Base-by-base conservation (phyloP, 805 yeast genomes). In the Teunomyces aglyptinius region DNA sequence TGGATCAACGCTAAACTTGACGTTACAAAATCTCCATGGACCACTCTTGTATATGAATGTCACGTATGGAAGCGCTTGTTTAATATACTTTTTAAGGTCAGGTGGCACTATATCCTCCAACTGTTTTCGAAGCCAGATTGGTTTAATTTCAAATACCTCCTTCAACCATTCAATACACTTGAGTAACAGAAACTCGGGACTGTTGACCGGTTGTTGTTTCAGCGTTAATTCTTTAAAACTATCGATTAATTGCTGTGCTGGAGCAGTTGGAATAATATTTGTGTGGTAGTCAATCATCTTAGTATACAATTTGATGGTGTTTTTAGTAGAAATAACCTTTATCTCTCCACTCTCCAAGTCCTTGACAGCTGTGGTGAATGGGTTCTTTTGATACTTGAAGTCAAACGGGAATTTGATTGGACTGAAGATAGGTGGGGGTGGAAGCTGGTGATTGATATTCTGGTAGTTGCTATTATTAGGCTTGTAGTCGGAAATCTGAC, bases 11-110 rank as follows among this genome's bases (percentile, higher is more conserved):
- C 97, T 97, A 54, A 83, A 81, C 53, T 71, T 78, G 38, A 90
- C 82, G 61, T 85, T 89, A 8, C 94, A 81, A 49, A 89, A 89
- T 56, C 98, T 77, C 96, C 96, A 94, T 0, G 98, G 99, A 0
- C 99, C 99, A 58, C 86, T 86, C 31, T 86, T 81, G 61, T 83
- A 86, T 35, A 89, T 77, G 61, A 82, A 94, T 0, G 96, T 78
- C 0, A 89, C 86, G 61, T 87, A 85, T 0, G 98, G 96, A 42
- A 94, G 63, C 0, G 97, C 95, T 51, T 78, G 83, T 55, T 86
- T 83, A 38, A 92, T 59, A 52, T 58, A 81, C 58, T 63, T 62
- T 55, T 64, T 68, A 52, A 63, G 68, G 46, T 56, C 71, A 50
- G 62, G 59, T 0, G 88, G 85, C 3, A 83, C 69, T 43, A 82